phyloP scores from a whole-genome alignment of 768 basidiomycete species.

The Boletus edulis region DNA sequence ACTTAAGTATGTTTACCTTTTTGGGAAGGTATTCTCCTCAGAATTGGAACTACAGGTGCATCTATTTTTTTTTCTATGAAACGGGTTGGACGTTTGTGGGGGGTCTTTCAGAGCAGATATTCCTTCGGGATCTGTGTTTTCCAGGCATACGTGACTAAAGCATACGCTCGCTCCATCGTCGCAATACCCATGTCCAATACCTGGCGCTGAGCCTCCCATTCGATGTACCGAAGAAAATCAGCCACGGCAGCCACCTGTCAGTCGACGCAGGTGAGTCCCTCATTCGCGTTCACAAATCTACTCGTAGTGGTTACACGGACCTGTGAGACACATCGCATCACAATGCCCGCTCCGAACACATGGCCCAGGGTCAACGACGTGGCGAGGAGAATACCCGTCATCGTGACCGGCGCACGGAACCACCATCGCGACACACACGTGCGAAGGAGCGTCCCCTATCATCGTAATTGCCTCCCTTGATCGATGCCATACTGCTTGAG shows the following conservation, averaged over 20 bases:
- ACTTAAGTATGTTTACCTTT: too few relatives aligned
- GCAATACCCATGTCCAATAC: neutral
- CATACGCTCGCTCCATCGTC: neutral
- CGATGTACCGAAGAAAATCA: conserved; percentile 5
- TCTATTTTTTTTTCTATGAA: too few relatives aligned
- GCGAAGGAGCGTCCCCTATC: neutral
- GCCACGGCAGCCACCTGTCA: neutral
- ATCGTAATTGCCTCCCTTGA: neutral
- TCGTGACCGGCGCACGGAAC: conserved; percentile 3
- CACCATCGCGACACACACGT: conserved; percentile 6
- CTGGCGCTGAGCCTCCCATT: conserved; percentile 9
- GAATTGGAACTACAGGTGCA: too few relatives aligned
- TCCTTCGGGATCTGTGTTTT: neutral
- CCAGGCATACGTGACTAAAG: neutral
- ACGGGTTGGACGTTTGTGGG: too few relatives aligned
- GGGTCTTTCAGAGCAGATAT: too few relatives aligned
- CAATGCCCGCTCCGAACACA: neutral
- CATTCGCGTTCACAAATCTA: neutral
- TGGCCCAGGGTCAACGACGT: neutral
- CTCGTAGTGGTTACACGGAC: neutral
- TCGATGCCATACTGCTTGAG: neutral
- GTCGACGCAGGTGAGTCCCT: neutral
- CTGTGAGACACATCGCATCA: neutral
- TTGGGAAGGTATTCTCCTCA: too few relatives aligned
- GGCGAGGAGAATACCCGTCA: neutral